Base-by-base conservation (phyloP, 768 basidiomycete genomes). In the Leucocoprinus leucothites region DNA sequence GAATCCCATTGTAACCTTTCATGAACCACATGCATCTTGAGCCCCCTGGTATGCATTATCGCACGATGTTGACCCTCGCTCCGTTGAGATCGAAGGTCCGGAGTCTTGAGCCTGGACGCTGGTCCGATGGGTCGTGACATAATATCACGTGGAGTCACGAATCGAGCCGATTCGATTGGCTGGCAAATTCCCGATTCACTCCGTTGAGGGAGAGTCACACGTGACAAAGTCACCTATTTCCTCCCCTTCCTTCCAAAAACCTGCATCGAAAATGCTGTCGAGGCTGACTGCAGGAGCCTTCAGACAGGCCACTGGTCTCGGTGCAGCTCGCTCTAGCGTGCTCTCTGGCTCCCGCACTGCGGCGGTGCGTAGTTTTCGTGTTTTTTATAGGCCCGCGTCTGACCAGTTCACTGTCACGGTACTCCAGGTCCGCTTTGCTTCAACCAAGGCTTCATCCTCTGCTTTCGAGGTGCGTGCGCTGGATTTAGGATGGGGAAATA, bases 231-330 rank as follows among this genome's bases (percentile, higher is more conserved):
- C 63, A 69, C 68, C 57, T 66, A 65, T 68, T 64, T 62, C 16
- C 64, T 63, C 66, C 68, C 67, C 67, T 69, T 71, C 69, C 69
- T 69, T 65, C 65, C 65, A 66, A 71, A 79, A 78, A 69, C 69
- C 68, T 72, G 68, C 69, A 67, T 66, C 64, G 69, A 74, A 85
- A 88, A 91, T 91, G 89, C 72, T 90, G 70, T 84, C 86, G 72
- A 90, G 86, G 85, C 81, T 89, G 75, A 84, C 86, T 69, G 81
- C 82, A 73, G 82, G 82, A 73, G 81, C 81, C 74, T 78, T 88
- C 70, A 84, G 77, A 72, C 81, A 76, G 67, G 79, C 79, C 61
- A 72, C 75, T 62, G 72, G 71, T 59, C 62, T 76, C 58, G 74
- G 78, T 56, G 70, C 74, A 56, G 67, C 79, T 56, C 81, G 78